Conservation (phyloP, 1,139 yeast species). For the Protomyces arabidopsidicola region DNA sequence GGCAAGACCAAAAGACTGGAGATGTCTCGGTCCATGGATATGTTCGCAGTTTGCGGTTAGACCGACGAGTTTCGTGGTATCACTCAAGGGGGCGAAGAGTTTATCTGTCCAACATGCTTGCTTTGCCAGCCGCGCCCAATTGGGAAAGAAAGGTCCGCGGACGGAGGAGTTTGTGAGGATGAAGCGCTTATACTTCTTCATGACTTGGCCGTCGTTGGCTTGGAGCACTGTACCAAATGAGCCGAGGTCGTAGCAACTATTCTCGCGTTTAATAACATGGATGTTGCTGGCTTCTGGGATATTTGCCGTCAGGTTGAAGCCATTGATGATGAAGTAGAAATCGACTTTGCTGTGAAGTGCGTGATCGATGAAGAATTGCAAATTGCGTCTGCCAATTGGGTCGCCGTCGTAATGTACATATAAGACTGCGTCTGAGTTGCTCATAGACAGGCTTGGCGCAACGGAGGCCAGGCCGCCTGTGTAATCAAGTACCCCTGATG, state of each 20-base stretch:
- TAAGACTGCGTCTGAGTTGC: neutral
- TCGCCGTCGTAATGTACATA: conserved; percentile 16
- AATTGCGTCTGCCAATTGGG: conserved; percentile 1
- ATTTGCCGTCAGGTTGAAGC: neutral
- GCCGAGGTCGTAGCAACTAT: conserved; percentile 19
- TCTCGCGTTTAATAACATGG: conserved; percentile 1
- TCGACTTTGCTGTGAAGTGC: conserved; percentile 18
- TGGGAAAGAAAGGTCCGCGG: conserved; percentile 22
- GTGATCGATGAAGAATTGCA: conserved; percentile 17
- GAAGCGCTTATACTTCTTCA: conserved; percentile 11
- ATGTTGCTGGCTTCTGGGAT: conserved; percentile 6
- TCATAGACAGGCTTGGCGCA: no score
- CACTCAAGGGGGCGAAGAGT: neutral
- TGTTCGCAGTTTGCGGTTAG: conserved; percentile 15
- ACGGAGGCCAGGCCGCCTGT: no score
- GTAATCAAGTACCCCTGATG: no score
- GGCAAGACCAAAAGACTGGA: conserved; percentile 13
- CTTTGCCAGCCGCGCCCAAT: conserved; percentile 1
- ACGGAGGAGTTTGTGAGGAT: conserved; percentile 6
- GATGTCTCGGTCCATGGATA: neutral
- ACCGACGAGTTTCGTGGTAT: conserved; percentile 6
- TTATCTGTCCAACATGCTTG: conserved; percentile 12
- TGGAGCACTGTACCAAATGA: conserved; percentile 4
- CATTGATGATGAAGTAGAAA: conserved; percentile 17
- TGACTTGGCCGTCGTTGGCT: neutral